Evolutionary conservation across 306 rosid genomes (phyloP), one percentile per base, ranked within the genome.

Genomic region (Fragaria ananassa): DNA sequence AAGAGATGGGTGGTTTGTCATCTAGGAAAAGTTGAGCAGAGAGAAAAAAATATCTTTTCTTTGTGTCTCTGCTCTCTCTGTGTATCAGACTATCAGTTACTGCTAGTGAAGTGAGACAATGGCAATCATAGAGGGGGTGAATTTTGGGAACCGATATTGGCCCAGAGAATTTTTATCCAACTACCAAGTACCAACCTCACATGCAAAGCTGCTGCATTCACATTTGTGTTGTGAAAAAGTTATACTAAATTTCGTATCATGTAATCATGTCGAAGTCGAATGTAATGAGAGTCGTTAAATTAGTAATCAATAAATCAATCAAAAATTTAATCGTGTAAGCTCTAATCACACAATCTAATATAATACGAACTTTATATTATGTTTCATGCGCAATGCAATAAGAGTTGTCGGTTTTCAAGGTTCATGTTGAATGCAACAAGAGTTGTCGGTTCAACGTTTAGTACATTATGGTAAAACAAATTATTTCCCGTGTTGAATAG

Each of bases 1-100:
- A 81, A 88, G 85, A 86, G 86, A 89, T 86, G 90, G 90, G 87
- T 81, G 76, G 35, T 90, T 89, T 95, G 91, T 89, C 93, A 86
- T 89, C 60, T 81, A 72, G 80, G 74, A 70, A 70, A 63, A 74
- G 68, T 50, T 68, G 10, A 47, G 35, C 41, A 10, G 44, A 5
- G 27, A 34, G 19, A 61, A 74, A 82, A 13, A 74, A 12, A 46
- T 41, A 6, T 72, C 19, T 83, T 50, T 63, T 58, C 19, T 61
- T 46, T 65, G 50, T 58, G 60, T 65, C 35, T 14, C 68, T 61
- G 68, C 49, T 72, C 66, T 62, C 74, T 69, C 15, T 45, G 42
- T 39, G 68, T 68, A 79, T 79, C 25, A 23, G 25, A 23, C 25
- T 23, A 23, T 23, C 58, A 65, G 68, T 77, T 64, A 67, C 78